Evolutionary conservation across 768 basidiomycete genomes (phyloP), one percentile per base, ranked within the genome.

Genomic region (Chalciporus piperatus): DNA sequence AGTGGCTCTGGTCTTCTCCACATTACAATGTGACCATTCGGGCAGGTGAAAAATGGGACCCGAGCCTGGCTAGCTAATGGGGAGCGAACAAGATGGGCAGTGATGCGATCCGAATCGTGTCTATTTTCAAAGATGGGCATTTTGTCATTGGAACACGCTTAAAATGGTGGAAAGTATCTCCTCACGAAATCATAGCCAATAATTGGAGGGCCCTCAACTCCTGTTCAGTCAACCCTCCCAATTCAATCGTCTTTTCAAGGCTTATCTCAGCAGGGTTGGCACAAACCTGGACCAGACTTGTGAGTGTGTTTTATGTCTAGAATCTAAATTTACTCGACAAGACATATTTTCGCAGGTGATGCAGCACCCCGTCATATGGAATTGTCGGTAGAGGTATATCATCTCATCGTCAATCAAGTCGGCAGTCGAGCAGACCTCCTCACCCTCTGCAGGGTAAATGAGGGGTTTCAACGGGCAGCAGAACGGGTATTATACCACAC

Each of bases 401-500:
- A 74, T 68, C 74, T 75, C 60, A 79, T 87, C 61, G 78, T 79
- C 39, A 75, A 74, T 59, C 61, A 78, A 67, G 73, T 82, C 55
- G 72, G 66, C 48, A 79, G 66, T 58, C 79, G 76, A 44, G 62
- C 72, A 58, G 83, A 85, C 63, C 72, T 87, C 49, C 78, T 76
- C 52, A 58, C 72, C 16, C 75, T 87, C 30, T 83, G 79, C 65
- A 71, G 76, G 57, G 84, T 86, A 22, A 84, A 76, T 52, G 80
- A 73, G 60, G 65, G 66, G 13, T 84, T 86, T 59, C 79, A 74
- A 51, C 63, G 62, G 41, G 79, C 74, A 45, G 81, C 81, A 16
- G 83, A 86, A 61, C 75, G 70, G 41, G 76, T 75, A 4, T 69
- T 87, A 4, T 87, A 87, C 70, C 82, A 78, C 55, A 81, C 79